Evolutionary conservation across 1,284 basidiomycete species (phyloP), one percentile per base, ranked within the genome.

Genomic region (Cystobasidium pallidum): DNA sequence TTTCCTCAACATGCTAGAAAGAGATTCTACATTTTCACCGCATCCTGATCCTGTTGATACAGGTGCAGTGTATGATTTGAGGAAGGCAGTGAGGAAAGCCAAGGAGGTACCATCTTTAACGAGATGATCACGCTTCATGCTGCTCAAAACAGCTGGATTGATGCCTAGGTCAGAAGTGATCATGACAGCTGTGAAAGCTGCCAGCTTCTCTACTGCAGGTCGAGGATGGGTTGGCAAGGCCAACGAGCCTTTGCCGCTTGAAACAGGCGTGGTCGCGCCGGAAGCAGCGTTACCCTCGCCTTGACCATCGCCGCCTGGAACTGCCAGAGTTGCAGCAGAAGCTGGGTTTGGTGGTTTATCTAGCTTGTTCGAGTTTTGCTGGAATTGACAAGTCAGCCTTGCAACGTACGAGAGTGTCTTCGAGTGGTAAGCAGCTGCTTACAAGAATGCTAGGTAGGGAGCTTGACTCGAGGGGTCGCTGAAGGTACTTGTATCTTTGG

Each of bases 401-500:
- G n/a, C n/a, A n/a, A n/a, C n/a, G n/a, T n/a, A n/a, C n/a, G n/a
- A n/a, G n/a, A n/a, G n/a, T n/a, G n/a, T n/a, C n/a, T n/a, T n/a
- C n/a, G n/a, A n/a, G n/a, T n/a, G n/a, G n/a, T n/a, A n/a, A n/a
- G n/a, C n/a, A n/a, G n/a, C n/a, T 45, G 68, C 96, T 96, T 80
- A 95, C 92, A 75, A 98, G 83, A 66, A 98, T 85, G 64, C 86
- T 87, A 2, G 91, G 91, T 36, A 98, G 85, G 72, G 91, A 87
- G 51, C 85, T 87, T 80, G 89, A 89, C 82, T 97, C 94, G 61
- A 98, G 88, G 52, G 94, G 92, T 81, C 90, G 92, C 83, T 97
- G 94, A 77, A 98, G 90, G 85, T 97, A 98, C 82, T 97, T 97
- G 86, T 96, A 98, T 82, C 91, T 93, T 78, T 32, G 13, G 15